These are phyloP conservation scores for Pleurotus cornucopiae DNA, from an alignment of 768 basidiomycete species.

Conservation along the genomic window DNA sequence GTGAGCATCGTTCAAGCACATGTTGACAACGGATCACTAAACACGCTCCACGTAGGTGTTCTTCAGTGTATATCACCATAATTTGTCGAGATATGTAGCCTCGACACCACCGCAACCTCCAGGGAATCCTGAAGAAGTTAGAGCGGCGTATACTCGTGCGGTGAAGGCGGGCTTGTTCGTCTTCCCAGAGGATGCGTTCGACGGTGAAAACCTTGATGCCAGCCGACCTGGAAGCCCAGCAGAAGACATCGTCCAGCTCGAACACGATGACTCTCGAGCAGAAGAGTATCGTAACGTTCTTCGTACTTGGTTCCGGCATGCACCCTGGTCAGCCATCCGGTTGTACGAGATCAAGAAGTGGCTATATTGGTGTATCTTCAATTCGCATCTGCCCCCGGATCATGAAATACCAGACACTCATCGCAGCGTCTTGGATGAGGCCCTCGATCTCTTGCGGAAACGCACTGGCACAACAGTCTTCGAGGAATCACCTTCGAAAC, in stretches of 20 bases:
- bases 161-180: slow-evolving; percentile 61
- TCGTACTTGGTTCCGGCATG: slow-evolving; percentile 75
- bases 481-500: slow-evolving; percentile 50
- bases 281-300: slow-evolving; percentile 68
- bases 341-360: slow-evolving; percentile 62
- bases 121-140: slow-evolving; percentile 53
- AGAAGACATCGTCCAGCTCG: slow-evolving; percentile 55
- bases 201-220: slow-evolving; percentile 47
- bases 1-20: slow-evolving; percentile 27
- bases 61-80: slow-evolving; percentile 64
- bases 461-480: slow-evolving; percentile 65
- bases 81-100: slow-evolving; percentile 45
- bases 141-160: slow-evolving; percentile 54
- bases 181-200: slow-evolving; percentile 46
- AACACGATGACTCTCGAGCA: slow-evolving; percentile 62
- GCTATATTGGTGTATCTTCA: slow-evolving; percentile 84
- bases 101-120: slow-evolving; percentile 39
- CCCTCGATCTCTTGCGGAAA: slow-evolving; percentile 61
- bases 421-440: slow-evolving; percentile 49
- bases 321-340: slow-evolving; percentile 69
- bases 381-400: slow-evolving; percentile 51
- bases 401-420: slow-evolving; percentile 44
- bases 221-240: slow-evolving; percentile 57
- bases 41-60: slow-evolving; percentile 41
- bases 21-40: background rate